These are phyloP conservation scores for Talaromyces ruber DNA, from an alignment of 495 filamentous ascomycete genomes.

Conservation along the genomic window DNA sequence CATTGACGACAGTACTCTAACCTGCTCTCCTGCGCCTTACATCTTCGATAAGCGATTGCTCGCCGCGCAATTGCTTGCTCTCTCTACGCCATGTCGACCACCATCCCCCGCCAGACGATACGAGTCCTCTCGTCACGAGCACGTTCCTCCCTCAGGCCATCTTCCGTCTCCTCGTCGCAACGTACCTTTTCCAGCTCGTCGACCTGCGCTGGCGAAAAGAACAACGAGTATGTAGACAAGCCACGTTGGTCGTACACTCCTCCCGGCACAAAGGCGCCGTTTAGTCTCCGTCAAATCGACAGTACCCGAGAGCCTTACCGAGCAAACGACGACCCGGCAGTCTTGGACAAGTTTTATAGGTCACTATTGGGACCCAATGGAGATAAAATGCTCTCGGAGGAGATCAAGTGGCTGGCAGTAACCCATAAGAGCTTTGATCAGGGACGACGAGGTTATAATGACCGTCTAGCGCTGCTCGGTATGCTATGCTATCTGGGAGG, in stretches of 20 bases:
- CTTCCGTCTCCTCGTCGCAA: background rate
- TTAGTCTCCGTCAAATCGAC: conserved; percentile 37
- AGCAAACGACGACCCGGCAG: conserved; percentile 65
- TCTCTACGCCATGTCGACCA: conserved; percentile 1
- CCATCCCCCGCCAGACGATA: conserved; percentile 1
- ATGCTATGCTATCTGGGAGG: conserved; percentile 16
- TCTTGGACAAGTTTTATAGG: conserved; percentile 67
- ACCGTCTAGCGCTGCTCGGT: conserved; percentile 87
- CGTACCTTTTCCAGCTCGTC: background rate
- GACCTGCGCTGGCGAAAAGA: background rate
- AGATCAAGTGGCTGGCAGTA: conserved; percentile 93
- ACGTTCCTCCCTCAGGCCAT: background rate
- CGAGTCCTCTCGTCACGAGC: conserved; percentile 2
- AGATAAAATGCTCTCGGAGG: conserved; percentile 67
- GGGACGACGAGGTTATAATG: conserved; percentile 87
- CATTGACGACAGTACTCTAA: background rate
- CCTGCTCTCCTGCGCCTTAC: background rate
- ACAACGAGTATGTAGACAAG: conserved; percentile 28
- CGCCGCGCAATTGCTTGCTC: background rate
- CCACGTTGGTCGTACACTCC: conserved; percentile 85
- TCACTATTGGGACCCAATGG: conserved; percentile 62
- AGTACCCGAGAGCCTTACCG: conserved; percentile 43
- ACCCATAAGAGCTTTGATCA: conserved; percentile 99
- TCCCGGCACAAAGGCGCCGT: conserved; percentile 64
- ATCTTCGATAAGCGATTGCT: background rate